Percentiles rank a stretch among this genome's conserved stretches.
phyloP scores from a whole-genome alignment of 768 basidiomycete genomes.

The Auriscalpium vulgare region DNA sequence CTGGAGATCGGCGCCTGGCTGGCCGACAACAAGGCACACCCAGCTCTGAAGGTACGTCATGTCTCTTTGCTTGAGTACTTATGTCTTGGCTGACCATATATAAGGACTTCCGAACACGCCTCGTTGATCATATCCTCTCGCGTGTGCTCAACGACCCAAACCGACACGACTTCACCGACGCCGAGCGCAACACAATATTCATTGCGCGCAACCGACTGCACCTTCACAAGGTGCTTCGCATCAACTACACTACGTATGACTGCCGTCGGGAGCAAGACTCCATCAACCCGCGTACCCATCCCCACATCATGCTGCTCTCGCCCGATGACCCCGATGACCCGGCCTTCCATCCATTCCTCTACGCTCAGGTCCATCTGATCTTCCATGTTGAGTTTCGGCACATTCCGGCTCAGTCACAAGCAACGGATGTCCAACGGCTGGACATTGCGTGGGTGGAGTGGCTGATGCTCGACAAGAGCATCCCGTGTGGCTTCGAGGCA shows the following conservation, averaged over 20 bases:
- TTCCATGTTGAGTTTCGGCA: constrained; percentile 14
- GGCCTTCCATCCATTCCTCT: constrained; percentile 19
- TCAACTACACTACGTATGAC: constrained; percentile 27
- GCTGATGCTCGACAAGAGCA: constrained; percentile 21
- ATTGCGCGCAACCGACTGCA: constrained; percentile 17
- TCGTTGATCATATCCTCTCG: background rate
- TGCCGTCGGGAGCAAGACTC: constrained; percentile 15
- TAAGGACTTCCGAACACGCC: background rate
- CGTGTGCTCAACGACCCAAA: background rate
- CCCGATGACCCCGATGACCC: background rate
- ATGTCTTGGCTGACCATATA: background rate
- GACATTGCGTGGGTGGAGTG: constrained; percentile 35
- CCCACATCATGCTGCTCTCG: constrained; percentile 15
- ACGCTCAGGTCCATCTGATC: constrained; percentile 18
- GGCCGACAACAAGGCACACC: background rate
- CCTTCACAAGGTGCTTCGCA: constrained; percentile 12
- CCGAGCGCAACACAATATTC: constrained; percentile 7
- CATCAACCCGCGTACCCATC: constrained; percentile 11
- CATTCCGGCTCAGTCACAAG: background rate
- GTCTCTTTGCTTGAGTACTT: background rate
- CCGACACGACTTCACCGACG: background rate
- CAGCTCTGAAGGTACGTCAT: background rate
- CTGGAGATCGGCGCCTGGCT: background rate
- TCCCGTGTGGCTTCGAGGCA: background rate
- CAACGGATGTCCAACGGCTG: constrained; percentile 9